Conservation (phyloP, 371 early-diverging fungal genomes). For the Syncephalastrum sp. region DNA sequence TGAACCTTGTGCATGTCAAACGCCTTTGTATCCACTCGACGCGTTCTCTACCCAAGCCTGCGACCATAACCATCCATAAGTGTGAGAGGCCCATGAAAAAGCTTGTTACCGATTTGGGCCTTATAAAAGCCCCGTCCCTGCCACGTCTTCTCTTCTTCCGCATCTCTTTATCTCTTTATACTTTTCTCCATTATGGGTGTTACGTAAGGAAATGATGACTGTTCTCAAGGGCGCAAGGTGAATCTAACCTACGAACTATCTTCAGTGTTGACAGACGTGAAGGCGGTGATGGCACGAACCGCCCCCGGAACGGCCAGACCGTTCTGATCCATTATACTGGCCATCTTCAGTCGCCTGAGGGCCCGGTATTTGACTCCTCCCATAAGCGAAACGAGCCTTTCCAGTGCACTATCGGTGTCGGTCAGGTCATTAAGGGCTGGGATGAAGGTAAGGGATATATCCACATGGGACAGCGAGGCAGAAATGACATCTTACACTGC, state of each 20-base stretch:
- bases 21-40: too few relatives aligned
- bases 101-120: too few relatives aligned
- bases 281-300: conserved; percentile 76
- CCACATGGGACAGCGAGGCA: background rate
- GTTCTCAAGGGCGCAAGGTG: background rate
- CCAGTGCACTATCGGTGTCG: conserved; percentile 83
- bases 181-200: conserved; percentile 28
- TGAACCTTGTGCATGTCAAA: too few relatives aligned
- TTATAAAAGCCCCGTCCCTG: too few relatives aligned
- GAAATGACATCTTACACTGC: too few relatives aligned
- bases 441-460: conserved; percentile 49
- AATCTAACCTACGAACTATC: background rate
- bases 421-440: conserved; percentile 90
- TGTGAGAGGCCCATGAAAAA: too few relatives aligned
- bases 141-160: too few relatives aligned
- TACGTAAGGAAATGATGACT: conserved; percentile 22
- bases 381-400: conserved; percentile 80
- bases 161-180: too few relatives aligned
- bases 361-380: conserved; percentile 86
- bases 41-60: too few relatives aligned
- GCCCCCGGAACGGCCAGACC: conserved; percentile 79
- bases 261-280: conserved; percentile 33
- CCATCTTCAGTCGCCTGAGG: conserved; percentile 55
- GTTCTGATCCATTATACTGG: conserved; percentile 77
- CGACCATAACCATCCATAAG: too few relatives aligned